These are phyloP conservation scores for Leccinum uliginosum DNA, from an alignment of 768 basidiomycete species.

Conservation along the genomic window DNA sequence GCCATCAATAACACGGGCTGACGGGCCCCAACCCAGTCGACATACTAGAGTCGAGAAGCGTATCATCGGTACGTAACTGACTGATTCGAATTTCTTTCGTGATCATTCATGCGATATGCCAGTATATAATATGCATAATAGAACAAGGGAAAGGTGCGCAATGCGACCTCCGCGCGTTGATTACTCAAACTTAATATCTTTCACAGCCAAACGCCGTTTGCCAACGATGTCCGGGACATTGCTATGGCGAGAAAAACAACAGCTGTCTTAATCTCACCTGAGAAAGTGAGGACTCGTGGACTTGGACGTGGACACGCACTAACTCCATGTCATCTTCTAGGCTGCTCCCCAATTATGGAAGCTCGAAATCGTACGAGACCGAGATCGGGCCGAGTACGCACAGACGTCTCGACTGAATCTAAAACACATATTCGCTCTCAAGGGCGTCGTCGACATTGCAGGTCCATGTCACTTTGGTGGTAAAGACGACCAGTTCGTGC, in stretches of 20 bases:
- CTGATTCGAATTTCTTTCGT: neutral
- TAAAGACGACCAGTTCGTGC: conserved; percentile 69
- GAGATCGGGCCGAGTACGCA: conserved; percentile 33
- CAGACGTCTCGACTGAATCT: conserved; percentile 31
- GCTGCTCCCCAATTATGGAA: conserved; percentile 79
- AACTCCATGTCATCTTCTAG: conserved; percentile 31
- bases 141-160: conserved; percentile 42
- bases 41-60: conserved; percentile 51
- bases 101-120: conserved; percentile 1
- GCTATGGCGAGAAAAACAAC: conserved; percentile 42
- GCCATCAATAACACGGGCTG: conserved; percentile 38
- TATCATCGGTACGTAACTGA: conserved; percentile 40
- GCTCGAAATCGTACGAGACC: conserved; percentile 58
- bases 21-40: conserved; percentile 43
- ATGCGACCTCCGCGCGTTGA: neutral
- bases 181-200: conserved; percentile 10
- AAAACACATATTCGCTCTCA: conserved; percentile 74
- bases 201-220: conserved; percentile 48
- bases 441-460: conserved; percentile 63
- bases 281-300: conserved; percentile 19
- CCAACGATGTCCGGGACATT: conserved; percentile 53
- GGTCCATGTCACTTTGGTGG: conserved; percentile 84
- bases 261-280: conserved; percentile 39
- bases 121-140: conserved; percentile 48
- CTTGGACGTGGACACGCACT: conserved; percentile 7